These are phyloP conservation scores for Emergomyces africanus DNA, from an alignment of 2,329 filamentous ascomycete genomes.

Conservation along the genomic window DNA sequence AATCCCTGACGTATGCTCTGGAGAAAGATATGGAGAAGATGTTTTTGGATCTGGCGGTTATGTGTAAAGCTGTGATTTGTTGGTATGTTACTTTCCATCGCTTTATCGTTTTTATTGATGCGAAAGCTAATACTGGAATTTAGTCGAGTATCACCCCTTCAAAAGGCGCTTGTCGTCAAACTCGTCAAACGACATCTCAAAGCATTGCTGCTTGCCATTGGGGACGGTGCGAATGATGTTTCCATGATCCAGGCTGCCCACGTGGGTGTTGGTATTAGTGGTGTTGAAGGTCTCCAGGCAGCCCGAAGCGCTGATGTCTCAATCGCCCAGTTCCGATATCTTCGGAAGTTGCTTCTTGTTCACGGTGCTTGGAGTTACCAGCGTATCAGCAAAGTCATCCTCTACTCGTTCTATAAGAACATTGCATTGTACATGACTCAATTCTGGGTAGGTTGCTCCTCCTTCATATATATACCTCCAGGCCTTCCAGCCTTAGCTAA, in stretches of 20 bases:
- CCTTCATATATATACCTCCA: not conserved
- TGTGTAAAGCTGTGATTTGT: constrained; percentile 99
- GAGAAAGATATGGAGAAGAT: constrained; percentile 89
- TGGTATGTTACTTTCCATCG: constrained; percentile 33
- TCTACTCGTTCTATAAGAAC: constrained; percentile 99
- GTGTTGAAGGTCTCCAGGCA: constrained; percentile 91
- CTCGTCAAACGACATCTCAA: constrained; percentile 92
- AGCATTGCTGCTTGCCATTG: constrained; percentile 84
- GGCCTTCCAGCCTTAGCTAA: constrained; percentile 2
- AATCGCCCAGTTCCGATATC: constrained; percentile 89
- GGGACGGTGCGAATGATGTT: constrained; percentile 97
- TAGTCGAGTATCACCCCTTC: constrained; percentile 87
- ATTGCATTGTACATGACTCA: constrained; percentile 98
- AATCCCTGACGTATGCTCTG: constrained; percentile 82
- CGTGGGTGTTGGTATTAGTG: constrained; percentile 94
- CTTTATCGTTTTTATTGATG: constrained; percentile 4
- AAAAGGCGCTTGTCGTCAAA: constrained; percentile 96
- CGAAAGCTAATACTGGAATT: not conserved
- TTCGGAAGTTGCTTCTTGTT: constrained; percentile 85
- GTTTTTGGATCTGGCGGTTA: constrained; percentile 82
- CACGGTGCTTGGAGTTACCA: constrained; percentile 98
- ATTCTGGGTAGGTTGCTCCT: constrained; percentile 66
- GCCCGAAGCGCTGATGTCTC: constrained; percentile 91
- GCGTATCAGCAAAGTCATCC: constrained; percentile 87
- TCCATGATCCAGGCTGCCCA: constrained; percentile 99